Evolutionary conservation across 352 stramenopile genomes (phyloP).

Genomic region (Phytophthora fragariaefolia): DNA sequence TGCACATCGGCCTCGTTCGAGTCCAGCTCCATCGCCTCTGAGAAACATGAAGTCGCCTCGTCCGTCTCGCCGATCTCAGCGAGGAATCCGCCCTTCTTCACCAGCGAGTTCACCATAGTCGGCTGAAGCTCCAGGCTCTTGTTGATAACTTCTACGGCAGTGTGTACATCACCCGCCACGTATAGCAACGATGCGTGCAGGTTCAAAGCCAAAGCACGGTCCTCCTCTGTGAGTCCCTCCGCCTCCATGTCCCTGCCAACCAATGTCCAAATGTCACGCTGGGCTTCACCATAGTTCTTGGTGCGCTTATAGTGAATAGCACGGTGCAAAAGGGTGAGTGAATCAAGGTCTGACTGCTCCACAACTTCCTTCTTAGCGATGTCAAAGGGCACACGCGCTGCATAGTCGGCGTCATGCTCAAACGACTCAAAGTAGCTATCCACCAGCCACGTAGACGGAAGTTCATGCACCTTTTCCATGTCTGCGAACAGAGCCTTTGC

Average conservation of each 20-base stretch:
- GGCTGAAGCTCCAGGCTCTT: slow-evolving; percentile 64
- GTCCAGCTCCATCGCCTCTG: slow-evolving; percentile 70
- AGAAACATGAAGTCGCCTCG: slow-evolving; percentile 68
- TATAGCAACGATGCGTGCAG: slow-evolving; percentile 86
- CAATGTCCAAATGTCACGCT: slow-evolving; percentile 52
- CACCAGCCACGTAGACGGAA: slow-evolving; percentile 80
- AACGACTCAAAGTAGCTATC: slow-evolving; percentile 90
- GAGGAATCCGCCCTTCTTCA: slow-evolving; percentile 87
- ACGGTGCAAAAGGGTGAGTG: slow-evolving; percentile 60
- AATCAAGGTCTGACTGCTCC: slow-evolving; percentile 52
- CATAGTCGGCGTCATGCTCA: slow-evolving; percentile 76
- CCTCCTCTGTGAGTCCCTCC: slow-evolving; percentile 40
- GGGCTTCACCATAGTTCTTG: slow-evolving; percentile 56
- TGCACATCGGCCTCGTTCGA: slow-evolving; percentile 81
- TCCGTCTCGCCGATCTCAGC: slow-evolving; percentile 75
- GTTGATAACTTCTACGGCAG: slow-evolving; percentile 68
- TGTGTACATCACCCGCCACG: slow-evolving; percentile 77
- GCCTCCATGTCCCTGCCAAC: slow-evolving; percentile 49
- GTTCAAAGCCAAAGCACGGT: slow-evolving; percentile 70
- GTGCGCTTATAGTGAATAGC: slow-evolving; percentile 75
- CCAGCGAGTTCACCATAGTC: slow-evolving; percentile 63
- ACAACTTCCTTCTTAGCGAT: slow-evolving; percentile 60
- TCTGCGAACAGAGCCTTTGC: slow-evolving; percentile 73
- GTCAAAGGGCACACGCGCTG: slow-evolving; percentile 60
- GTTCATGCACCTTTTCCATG: slow-evolving; percentile 77